Percentiles rank a stretch among this genome's conserved stretches.
Conservation (phyloP, 2,329 filamentous ascomycete species). For the Fusarium clavum region DNA sequence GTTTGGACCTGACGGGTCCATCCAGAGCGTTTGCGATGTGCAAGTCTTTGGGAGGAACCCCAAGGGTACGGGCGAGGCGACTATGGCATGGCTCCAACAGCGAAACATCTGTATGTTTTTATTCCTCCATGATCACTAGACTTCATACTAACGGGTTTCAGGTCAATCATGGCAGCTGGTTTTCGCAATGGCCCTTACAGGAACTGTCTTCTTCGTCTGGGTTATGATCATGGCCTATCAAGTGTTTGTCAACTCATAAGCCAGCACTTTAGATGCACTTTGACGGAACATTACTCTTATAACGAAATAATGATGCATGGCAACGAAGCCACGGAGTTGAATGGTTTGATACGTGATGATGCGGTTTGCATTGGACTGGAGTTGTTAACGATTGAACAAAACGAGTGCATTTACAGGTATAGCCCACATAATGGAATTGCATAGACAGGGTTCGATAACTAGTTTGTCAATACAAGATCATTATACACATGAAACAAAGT, state of each 20-base stretch:
- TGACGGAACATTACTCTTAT: not conserved
- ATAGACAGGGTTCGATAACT: constrained; percentile 2
- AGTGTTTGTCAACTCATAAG: constrained; percentile 64
- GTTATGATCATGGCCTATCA: constrained; percentile 76
- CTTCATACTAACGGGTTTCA: constrained; percentile 46
- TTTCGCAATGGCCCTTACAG: constrained; percentile 72
- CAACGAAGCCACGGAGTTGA: constrained; percentile 32
- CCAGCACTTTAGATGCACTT: not conserved
- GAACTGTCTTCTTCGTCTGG: constrained; percentile 72
- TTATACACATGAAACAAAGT: constrained; percentile 6
- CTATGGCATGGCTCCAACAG: constrained; percentile 74
- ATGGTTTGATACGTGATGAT: not conserved
- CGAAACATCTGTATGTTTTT: constrained; percentile 68
- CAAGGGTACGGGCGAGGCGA: constrained; percentile 63
- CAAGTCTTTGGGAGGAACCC: constrained; percentile 65
- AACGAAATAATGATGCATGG: constrained; percentile 41
- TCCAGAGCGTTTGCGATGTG: constrained; percentile 70
- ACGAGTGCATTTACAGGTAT: constrained; percentile 15
- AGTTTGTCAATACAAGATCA: not conserved
- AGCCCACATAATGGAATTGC: not conserved
- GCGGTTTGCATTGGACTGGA: constrained; percentile 29
- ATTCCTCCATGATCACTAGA: not conserved
- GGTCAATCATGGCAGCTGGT: constrained; percentile 73
- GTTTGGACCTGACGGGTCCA: constrained; percentile 68
- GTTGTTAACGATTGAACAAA: constrained; percentile 16